phyloP scores from a whole-genome alignment of 2,329 filamentous ascomycete species.

The Neoscytalidium dimidiatum region DNA sequence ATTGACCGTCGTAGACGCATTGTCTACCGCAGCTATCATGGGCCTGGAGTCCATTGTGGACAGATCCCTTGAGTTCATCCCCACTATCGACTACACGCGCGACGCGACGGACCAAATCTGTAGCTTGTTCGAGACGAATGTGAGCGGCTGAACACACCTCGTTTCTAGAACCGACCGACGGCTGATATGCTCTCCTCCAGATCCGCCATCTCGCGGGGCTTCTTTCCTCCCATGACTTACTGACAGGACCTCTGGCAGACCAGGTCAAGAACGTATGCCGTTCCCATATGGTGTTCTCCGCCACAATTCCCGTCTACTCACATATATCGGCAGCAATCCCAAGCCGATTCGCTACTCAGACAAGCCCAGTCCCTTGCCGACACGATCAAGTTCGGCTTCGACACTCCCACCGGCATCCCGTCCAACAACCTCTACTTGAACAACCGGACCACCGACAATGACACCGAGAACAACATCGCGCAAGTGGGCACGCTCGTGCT shows the following conservation, averaged over 20 bases:
- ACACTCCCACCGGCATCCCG: conserved; percentile 74
- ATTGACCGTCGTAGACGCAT: conserved; percentile 76
- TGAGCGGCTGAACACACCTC: not conserved
- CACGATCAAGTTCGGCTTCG: conserved; percentile 73
- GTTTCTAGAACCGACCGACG: not conserved
- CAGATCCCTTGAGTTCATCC: conserved; percentile 70
- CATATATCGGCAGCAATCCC: conserved; percentile 51
- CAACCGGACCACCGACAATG: conserved; percentile 51
- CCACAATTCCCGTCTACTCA: not conserved
- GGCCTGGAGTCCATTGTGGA: conserved; percentile 67
- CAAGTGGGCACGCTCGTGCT: conserved; percentile 76
- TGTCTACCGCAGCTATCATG: conserved; percentile 81
- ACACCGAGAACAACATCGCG: conserved; percentile 68
- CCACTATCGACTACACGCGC: conserved; percentile 67
- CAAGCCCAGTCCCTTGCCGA: conserved; percentile 72
- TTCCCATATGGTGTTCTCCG: not conserved
- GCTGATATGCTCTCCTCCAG: conserved; percentile 34
- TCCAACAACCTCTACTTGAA: conserved; percentile 67
- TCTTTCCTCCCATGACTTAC: conserved; percentile 72
- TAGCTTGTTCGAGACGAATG: conserved; percentile 80
- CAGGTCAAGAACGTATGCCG: conserved; percentile 40
- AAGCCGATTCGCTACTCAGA: conserved; percentile 61
- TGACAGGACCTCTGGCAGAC: conserved; percentile 64
- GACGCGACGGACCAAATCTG: conserved; percentile 56
- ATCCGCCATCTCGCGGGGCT: conserved; percentile 85